Percentiles rank a stretch among this genome's conserved stretches.
Conservation (phyloP, 139 green algal species). For the Micractinium sp. region DNA sequence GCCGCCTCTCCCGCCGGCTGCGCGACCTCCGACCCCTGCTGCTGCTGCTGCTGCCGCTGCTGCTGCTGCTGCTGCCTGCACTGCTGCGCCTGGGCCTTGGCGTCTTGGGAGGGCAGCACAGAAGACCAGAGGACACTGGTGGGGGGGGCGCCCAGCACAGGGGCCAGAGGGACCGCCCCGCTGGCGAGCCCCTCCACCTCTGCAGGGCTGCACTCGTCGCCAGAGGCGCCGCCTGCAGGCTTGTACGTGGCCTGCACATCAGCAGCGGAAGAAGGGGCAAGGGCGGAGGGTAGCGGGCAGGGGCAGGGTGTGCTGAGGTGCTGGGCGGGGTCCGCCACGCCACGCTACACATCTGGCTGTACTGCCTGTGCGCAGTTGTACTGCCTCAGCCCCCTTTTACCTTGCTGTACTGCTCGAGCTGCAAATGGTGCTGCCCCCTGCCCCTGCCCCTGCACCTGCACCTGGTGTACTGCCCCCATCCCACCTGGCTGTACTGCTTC, state of each 20-base stretch:
- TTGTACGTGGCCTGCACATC: slow-evolving; percentile 19
- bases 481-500: slow-evolving; percentile 27
- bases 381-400: neutral
- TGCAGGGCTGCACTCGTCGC: neutral
- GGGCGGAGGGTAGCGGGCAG: neutral
- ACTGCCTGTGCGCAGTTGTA: no score
- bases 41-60: neutral
- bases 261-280: neutral
- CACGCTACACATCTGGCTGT: neutral
- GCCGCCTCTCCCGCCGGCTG: neutral
- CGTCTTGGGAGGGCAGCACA: neutral
- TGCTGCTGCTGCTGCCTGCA: neutral
- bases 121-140: neutral
- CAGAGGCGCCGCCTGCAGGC: neutral
- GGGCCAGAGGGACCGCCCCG: neutral
- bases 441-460: no score
- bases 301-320: neutral
- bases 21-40: neutral
- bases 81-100: neutral
- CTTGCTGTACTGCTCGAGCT: neutral
- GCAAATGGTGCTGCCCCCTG: neutral
- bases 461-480: neutral
- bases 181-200: neutral
- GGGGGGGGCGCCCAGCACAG: neutral
- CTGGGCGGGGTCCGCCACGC: no score